A percentile compares a stretch with the other conserved stretches of the same genome.
These are phyloP conservation scores for Cylindrodendrum hubeiense DNA, from an alignment of 2,329 filamentous ascomycete genomes.

Conservation along the genomic window DNA sequence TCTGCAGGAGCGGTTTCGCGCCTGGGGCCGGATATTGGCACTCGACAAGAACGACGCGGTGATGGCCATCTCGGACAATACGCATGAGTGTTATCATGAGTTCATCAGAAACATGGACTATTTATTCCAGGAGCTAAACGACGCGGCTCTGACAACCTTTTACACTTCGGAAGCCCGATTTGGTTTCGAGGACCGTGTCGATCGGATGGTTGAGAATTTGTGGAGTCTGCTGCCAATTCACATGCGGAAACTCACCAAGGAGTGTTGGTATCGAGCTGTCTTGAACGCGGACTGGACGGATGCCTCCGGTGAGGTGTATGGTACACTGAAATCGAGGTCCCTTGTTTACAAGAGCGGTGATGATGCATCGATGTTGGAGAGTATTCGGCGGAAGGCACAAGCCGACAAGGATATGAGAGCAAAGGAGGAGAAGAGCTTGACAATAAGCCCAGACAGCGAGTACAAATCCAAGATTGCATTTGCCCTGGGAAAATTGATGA, in stretches of 20 bases:
- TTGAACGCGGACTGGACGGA: background rate
- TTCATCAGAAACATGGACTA: background rate
- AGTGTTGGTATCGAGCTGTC: background rate
- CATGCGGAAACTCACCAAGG: background rate
- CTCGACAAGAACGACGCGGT: background rate
- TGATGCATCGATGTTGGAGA: background rate
- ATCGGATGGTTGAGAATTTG: background rate
- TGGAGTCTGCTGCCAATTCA: background rate
- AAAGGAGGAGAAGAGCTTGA: background rate
- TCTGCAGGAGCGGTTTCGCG: background rate
- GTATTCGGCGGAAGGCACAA: background rate
- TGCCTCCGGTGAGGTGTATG: background rate
- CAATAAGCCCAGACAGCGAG: background rate
- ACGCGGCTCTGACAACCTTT: background rate
- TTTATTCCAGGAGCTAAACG: background rate
- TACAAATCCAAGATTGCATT: background rate
- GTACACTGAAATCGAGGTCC: background rate
- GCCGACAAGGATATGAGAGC: background rate
- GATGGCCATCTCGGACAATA: background rate
- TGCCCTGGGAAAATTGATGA: background rate
- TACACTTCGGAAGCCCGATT: background rate
- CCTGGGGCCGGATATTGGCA: background rate
- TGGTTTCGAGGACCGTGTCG: background rate
- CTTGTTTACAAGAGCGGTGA: background rate
- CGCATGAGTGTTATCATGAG: background rate